Evolutionary conservation across 140 eudicot species (phyloP).

Genomic region (Oenanthe javanica): DNA sequence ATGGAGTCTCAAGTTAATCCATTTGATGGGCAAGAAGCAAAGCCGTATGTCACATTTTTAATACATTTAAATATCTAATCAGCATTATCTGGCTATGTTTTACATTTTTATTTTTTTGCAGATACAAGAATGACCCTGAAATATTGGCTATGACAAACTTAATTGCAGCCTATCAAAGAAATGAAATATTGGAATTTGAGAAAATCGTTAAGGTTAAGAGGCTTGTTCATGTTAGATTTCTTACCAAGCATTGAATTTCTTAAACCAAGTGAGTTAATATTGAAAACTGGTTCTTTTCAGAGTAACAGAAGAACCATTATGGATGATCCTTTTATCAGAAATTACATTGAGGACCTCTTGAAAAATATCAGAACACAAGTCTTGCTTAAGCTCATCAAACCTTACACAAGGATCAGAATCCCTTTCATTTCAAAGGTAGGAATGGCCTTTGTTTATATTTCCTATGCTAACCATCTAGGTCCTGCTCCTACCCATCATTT

Average conservation of each 20-base stretch:
- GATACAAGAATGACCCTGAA: conserved; percentile 98
- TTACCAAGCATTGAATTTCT: background rate
- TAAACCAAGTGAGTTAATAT: background rate
- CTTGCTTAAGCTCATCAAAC: conserved; percentile 92
- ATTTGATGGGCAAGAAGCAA: conserved; percentile 98
- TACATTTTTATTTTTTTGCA: conserved; percentile 19
- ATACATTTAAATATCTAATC: background rate
- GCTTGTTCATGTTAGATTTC: background rate
- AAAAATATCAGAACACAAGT: conserved; percentile 97
- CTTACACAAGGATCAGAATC: conserved; percentile 92
- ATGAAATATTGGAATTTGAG: conserved; percentile 96
- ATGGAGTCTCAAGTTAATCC: conserved; percentile 99
- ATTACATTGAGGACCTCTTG: conserved; percentile 91
- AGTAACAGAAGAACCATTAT: conserved; percentile 96
- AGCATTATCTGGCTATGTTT: background rate
- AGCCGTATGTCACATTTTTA: conserved; percentile 57
- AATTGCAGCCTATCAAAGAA: conserved; percentile 96
- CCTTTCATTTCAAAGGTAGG: conserved; percentile 90
- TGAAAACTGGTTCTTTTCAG: conserved; percentile 30
- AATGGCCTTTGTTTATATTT: background rate
- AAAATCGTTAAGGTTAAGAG: conserved; percentile 78
- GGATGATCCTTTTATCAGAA: conserved; percentile 94
- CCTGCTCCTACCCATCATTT: background rate
- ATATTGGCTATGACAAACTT: conserved; percentile 95
- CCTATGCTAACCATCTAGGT: background rate